A percentile compares a stretch with the other conserved stretches of the same genome.
Conservation (phyloP, 345 rosid genomes). For the Citropsis articulata region DNA sequence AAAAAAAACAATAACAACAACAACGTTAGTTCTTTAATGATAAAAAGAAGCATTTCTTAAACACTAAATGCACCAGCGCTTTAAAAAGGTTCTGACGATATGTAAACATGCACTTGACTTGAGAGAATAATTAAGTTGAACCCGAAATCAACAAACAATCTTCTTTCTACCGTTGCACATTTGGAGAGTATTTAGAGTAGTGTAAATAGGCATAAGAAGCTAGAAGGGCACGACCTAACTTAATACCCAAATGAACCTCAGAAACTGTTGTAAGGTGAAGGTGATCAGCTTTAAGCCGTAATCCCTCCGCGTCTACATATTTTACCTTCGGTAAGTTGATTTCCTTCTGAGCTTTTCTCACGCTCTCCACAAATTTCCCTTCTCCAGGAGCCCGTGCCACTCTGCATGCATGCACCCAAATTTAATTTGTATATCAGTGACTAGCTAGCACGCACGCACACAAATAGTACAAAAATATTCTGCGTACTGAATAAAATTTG, state of each 20-base stretch:
- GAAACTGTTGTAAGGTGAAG: constrained; percentile 41
- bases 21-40: too few species aligned
- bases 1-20: too few species aligned
- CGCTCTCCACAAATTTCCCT: constrained; percentile 28
- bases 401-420: constrained; percentile 11
- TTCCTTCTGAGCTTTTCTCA: constrained; percentile 35
- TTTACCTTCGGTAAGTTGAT: constrained; percentile 28
- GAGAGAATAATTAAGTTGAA: too few species aligned
- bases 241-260: constrained; percentile 27
- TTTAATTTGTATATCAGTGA: background rate
- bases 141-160: too few species aligned
- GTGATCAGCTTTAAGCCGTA: constrained; percentile 28
- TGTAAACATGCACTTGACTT: too few species aligned
- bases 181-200: too few species aligned
- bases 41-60: too few species aligned
- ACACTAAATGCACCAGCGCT: too few species aligned
- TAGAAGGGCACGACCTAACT: constrained; percentile 11
- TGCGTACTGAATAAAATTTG: background rate
- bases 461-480: background rate
- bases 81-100: too few species aligned
- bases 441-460: background rate
- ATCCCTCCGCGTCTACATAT: constrained; percentile 39
- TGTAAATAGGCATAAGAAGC: too few species aligned
- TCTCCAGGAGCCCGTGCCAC: constrained; percentile 43
- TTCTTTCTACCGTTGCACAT: too few species aligned